Conservation (phyloP, 2,329 filamentous ascomycete genomes). For the Fusarium coicis region DNA sequence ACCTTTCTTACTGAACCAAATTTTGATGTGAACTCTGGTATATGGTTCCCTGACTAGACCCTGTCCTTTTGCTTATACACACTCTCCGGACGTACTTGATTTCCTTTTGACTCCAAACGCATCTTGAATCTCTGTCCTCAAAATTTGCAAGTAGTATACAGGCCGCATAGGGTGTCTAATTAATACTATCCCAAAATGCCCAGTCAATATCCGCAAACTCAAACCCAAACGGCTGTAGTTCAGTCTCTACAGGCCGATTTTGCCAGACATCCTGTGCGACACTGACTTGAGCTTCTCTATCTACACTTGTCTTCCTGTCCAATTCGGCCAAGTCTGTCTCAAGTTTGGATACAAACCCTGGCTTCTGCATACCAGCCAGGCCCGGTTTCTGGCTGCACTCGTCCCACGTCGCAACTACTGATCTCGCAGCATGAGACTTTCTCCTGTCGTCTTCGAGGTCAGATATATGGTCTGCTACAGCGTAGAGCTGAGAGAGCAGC, state of each 20-base stretch:
- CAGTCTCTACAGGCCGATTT: neutral
- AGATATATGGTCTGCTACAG: neutral
- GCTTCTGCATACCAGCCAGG: neutral
- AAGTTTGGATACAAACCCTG: conserved; percentile 2
- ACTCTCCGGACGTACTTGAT: fast-evolving
- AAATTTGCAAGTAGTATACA: neutral
- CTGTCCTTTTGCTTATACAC: neutral
- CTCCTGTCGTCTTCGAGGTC: conserved; percentile 15
- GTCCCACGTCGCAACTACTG: conserved; percentile 19
- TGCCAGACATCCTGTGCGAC: neutral
- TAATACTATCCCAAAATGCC: conserved; percentile 26
- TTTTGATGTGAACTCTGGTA: fast-evolving
- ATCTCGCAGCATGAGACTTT: conserved; percentile 10
- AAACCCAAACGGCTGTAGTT: conserved; percentile 22
- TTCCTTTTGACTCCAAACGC: fast-evolving
- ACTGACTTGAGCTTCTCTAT: neutral
- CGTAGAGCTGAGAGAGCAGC: conserved; percentile 2
- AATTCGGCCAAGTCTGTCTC: neutral
- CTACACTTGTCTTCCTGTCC: neutral
- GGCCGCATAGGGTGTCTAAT: neutral
- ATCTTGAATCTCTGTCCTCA: neutral
- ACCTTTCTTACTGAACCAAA: fast-evolving
- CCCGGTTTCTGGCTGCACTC: conserved; percentile 18
- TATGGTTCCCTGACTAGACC: neutral
- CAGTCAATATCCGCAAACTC: conserved; percentile 27